Evolutionary conservation across 176 grass and related monocot species (phyloP).

Genomic region (Lolium multiflorum): DNA sequence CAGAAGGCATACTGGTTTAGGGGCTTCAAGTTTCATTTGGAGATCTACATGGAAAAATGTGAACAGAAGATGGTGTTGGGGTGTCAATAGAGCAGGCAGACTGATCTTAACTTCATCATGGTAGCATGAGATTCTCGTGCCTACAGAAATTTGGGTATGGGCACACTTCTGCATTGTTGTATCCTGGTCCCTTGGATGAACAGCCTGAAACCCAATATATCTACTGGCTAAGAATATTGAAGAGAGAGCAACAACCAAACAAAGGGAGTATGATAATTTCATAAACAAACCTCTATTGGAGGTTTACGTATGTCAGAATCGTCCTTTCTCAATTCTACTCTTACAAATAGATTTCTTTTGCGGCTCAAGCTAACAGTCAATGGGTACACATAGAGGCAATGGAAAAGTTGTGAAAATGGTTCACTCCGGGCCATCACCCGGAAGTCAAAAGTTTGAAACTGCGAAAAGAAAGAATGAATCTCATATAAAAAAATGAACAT

Average conservation of each 20-base stretch:
- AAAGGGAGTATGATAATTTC: slow-evolving; percentile 26
- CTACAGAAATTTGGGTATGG: slow-evolving; percentile 89
- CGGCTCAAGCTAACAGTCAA: slow-evolving; percentile 90
- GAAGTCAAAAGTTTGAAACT: slow-evolving; percentile 95
- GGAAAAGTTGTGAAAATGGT: slow-evolving; percentile 92
- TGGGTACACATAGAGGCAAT: slow-evolving; percentile 94
- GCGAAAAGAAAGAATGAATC: slow-evolving; percentile 50
- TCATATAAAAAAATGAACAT: slow-evolving; percentile 21
- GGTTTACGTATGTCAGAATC: slow-evolving; percentile 90
- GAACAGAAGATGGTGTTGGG: slow-evolving; percentile 96
- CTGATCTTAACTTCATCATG: slow-evolving; percentile 98
- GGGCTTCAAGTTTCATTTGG: slow-evolving; percentile 95
- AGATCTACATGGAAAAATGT: slow-evolving; percentile 96
- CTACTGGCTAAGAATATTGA: slow-evolving; percentile 50
- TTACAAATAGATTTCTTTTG: slow-evolving; percentile 97
- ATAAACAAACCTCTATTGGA: slow-evolving; percentile 79
- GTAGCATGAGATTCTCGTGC: slow-evolving; percentile 83
- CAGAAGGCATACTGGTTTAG: slow-evolving; percentile 78
- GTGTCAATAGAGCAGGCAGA: slow-evolving; percentile 87
- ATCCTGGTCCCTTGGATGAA: slow-evolving; percentile 77
- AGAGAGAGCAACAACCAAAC: slow-evolving; percentile 25
- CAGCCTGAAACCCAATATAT: slow-evolving; percentile 65
- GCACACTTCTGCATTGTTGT: slow-evolving; percentile 79
- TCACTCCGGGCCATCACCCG: slow-evolving; percentile 84
- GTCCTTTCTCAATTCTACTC: slow-evolving; percentile 89